phyloP scores from a whole-genome alignment of 805 yeast species.

The Candida orba region DNA sequence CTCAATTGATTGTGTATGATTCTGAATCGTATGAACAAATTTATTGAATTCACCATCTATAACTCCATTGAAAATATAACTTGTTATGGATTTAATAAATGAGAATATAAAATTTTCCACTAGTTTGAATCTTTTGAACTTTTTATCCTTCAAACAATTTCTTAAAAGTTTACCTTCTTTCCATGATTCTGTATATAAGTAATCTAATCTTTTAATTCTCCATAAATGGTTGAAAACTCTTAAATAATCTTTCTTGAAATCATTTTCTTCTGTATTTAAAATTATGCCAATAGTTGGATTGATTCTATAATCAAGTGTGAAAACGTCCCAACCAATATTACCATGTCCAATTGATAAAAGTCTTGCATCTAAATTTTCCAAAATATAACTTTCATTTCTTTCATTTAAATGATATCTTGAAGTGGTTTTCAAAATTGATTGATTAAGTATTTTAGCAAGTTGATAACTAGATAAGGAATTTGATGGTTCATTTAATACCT shows the following conservation, averaged over 20 bases:
- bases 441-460: slow-evolving; percentile 55
- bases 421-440: slow-evolving; percentile 53
- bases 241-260: slow-evolving; percentile 53
- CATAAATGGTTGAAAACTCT: slow-evolving; percentile 81
- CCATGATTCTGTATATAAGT: slow-evolving; percentile 46
- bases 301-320: slow-evolving; percentile 71
- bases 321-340: slow-evolving; percentile 84
- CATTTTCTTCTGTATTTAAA: slow-evolving; percentile 40
- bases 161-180: slow-evolving; percentile 27
- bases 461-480: slow-evolving; percentile 56
- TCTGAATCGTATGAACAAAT: slow-evolving; percentile 26
- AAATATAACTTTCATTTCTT: slow-evolving; percentile 29
- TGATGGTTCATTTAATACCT: slow-evolving; percentile 53
- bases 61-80: slow-evolving; percentile 25
- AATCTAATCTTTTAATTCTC: slow-evolving; percentile 60
- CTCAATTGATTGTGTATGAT: slow-evolving; percentile 22
- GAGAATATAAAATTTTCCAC: slow-evolving; percentile 27
- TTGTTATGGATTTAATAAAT: slow-evolving; percentile 27
- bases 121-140: slow-evolving; percentile 24
- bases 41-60: slow-evolving; percentile 25
- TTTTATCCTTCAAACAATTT: slow-evolving; percentile 18
- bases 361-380: slow-evolving; percentile 71
- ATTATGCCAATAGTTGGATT: slow-evolving; percentile 47
- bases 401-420: slow-evolving; percentile 32
- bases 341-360: slow-evolving; percentile 68